Conservation (phyloP, 805 yeast species). For the Ogataea pini region DNA sequence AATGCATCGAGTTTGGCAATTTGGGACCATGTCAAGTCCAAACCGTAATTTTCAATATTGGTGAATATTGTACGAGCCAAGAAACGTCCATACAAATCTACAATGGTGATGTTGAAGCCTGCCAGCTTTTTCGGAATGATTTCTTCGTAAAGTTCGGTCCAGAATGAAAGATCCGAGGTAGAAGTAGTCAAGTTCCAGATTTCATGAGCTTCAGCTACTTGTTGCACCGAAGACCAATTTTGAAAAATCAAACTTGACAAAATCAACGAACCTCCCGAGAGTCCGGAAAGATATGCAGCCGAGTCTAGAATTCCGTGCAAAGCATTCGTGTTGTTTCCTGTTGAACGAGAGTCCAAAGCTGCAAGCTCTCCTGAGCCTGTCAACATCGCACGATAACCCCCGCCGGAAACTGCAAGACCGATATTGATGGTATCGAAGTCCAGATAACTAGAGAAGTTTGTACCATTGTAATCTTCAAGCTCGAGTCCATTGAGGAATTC, state of each 20-base stretch:
- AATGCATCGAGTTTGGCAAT: slow-evolving; percentile 59
- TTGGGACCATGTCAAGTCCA: slow-evolving; percentile 55
- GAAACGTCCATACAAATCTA: slow-evolving; percentile 75
- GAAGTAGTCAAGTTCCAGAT: slow-evolving; percentile 72
- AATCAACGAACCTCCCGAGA: slow-evolving; percentile 81
- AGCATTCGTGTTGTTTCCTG: slow-evolving; percentile 23
- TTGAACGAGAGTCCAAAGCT: slow-evolving; percentile 75
- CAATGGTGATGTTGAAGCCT: slow-evolving; percentile 61
- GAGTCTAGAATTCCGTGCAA: slow-evolving; percentile 66
- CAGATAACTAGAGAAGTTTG: slow-evolving; percentile 39
- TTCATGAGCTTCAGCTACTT: slow-evolving; percentile 41
- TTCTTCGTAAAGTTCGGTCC: slow-evolving; percentile 50
- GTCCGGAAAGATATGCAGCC: slow-evolving; percentile 68
- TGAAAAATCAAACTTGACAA: slow-evolving; percentile 66
- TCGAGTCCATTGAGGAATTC: slow-evolving; percentile 46
- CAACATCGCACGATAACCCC: slow-evolving; percentile 85
- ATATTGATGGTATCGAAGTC: slow-evolving; percentile 42
- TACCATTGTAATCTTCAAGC: slow-evolving; percentile 46
- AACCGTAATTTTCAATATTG: slow-evolving; percentile 57
- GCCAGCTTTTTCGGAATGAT: slow-evolving; percentile 50
- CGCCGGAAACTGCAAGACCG: slow-evolving; percentile 72
- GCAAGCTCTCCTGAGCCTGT: slow-evolving; percentile 80
- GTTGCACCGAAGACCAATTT: slow-evolving; percentile 67
- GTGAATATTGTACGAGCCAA: slow-evolving; percentile 67
- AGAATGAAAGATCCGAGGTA: slow-evolving; percentile 50